Percentiles rank a stretch among this genome's conserved stretches.
phyloP scores from a whole-genome alignment of 148 eudicot species.

The Rhododendron vialii region DNA sequence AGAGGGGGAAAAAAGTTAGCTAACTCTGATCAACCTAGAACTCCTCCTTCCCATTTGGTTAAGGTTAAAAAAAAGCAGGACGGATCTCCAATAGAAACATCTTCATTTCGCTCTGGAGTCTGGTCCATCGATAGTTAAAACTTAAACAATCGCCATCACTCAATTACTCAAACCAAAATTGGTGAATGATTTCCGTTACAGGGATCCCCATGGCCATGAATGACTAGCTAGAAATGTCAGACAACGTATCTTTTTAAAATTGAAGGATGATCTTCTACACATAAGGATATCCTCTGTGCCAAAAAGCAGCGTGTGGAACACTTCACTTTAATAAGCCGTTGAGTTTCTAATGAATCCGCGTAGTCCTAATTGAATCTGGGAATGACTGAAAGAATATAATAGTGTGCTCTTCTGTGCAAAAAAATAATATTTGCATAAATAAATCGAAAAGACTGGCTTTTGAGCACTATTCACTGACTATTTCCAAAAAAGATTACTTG shows the following conservation, averaged over 20 bases:
- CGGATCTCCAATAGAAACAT: not conserved
- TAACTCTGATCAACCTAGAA: not conserved
- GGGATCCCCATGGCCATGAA: not conserved
- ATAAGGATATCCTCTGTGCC: not conserved
- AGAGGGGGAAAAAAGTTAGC: not conserved
- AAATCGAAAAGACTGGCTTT: not conserved
- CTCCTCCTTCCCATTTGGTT: not conserved
- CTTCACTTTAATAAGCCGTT: not conserved
- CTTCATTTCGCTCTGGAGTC: not conserved
- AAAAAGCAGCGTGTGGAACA: not conserved
- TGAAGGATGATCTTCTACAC: not conserved
- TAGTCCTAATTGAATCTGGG: not conserved
- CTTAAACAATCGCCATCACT: not conserved
- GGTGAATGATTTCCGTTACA: not conserved
- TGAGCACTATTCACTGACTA: not conserved
- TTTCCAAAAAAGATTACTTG: not conserved
- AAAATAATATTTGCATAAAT: not conserved
- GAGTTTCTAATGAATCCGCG: not conserved
- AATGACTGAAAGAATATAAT: not conserved
- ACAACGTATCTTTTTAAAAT: not conserved
- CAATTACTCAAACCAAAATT: not conserved
- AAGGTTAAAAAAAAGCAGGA: not conserved
- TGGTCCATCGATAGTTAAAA: not conserved
- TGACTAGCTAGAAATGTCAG: not conserved
- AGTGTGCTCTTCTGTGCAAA: not conserved